A percentile compares a stretch with the other conserved stretches of the same genome.
These are phyloP conservation scores for Globisporangium apiculatum DNA, from an alignment of 352 stramenopile genomes.

Conservation along the genomic window DNA sequence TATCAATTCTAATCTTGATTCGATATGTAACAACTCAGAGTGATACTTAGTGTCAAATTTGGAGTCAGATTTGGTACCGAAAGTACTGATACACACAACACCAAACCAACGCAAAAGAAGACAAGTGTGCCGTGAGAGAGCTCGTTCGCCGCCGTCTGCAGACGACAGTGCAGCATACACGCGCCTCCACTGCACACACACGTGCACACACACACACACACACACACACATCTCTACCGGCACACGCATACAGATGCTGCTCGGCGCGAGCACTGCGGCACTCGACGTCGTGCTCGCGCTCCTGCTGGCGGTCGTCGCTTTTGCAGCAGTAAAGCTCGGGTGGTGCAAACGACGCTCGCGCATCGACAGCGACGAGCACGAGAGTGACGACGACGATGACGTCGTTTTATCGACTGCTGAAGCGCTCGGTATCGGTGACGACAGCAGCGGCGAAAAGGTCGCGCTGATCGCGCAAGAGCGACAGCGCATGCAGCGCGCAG, in stretches of 20 bases:
- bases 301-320: background rate
- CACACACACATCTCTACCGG: no score
- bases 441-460: constrained; percentile 8
- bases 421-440: background rate
- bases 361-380: background rate
- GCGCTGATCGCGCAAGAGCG: constrained; percentile 9
- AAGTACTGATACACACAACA: no score
- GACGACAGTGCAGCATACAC: no score
- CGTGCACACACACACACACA: no score
- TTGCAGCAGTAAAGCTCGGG: constrained; percentile 9
- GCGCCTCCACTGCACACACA: no score
- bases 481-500: constrained; percentile 2
- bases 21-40: no score
- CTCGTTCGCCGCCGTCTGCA: no score
- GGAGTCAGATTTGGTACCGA: no score
- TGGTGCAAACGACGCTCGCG: background rate
- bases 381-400: constrained; percentile 19
- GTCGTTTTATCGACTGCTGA: constrained; percentile 7
- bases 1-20: no score
- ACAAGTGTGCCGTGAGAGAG: no score
- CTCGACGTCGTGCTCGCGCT: background rate
- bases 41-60: no score
- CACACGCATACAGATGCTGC: background rate
- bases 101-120: no score
- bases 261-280: background rate